Percentiles rank a stretch among this genome's conserved stretches.
These are phyloP conservation scores for Parmelia sp. DNA, from an alignment of 495 filamentous ascomycete genomes.

Conservation along the genomic window DNA sequence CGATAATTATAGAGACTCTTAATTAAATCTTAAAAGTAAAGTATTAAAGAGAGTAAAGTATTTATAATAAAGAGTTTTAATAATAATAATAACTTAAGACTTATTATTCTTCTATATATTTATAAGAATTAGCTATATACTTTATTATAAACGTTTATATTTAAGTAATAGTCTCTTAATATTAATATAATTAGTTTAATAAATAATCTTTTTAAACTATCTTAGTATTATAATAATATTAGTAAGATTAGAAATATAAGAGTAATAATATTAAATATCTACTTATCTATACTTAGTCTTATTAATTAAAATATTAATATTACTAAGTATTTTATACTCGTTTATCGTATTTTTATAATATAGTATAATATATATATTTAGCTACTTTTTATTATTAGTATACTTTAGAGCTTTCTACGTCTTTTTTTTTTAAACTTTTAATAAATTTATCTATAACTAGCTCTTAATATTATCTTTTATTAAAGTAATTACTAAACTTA, in stretches of 20 bases:
- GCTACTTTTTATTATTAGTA: not conserved
- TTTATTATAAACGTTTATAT: not conserved
- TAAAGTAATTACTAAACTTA: not conserved
- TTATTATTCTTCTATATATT: not conserved
- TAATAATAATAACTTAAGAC: not conserved
- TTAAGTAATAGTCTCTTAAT: not conserved
- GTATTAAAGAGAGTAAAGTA: not conserved
- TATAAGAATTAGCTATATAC: not conserved
- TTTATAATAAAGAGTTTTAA: not conserved
- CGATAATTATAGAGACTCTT: not conserved
- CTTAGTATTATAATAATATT: not conserved
- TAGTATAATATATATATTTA: not conserved
- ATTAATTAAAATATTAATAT: not conserved
- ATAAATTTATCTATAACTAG: not conserved
- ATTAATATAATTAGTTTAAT: not conserved
- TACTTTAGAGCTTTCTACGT: not conserved
- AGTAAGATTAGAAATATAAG: not conserved
- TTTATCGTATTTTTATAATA: not conserved
- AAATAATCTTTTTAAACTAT: not conserved
- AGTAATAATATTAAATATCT: not conserved
- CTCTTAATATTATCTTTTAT: not conserved
- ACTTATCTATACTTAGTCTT: not conserved
- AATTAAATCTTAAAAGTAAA: not conserved
- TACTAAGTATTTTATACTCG: not conserved
- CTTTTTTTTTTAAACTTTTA: not conserved